phyloP scores from a whole-genome alignment of 1,139 yeast genomes.

The Scheffersomyces parashehatae region DNA sequence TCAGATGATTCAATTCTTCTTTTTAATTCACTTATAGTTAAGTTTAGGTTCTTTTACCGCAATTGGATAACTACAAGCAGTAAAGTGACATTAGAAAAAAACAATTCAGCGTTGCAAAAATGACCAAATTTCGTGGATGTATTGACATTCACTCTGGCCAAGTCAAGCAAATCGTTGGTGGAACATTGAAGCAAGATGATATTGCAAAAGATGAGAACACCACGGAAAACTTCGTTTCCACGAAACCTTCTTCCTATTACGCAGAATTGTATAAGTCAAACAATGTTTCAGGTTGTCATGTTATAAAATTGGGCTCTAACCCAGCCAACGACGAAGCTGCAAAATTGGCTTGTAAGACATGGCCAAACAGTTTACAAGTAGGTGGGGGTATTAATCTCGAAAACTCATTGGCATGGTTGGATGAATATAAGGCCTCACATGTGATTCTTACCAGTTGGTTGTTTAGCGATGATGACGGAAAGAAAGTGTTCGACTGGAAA shows the following conservation, averaged over 20 bases:
- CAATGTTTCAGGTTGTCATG: conserved; percentile 77
- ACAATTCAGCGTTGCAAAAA: conserved; percentile 18
- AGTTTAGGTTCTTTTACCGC: no score
- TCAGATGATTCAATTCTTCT: no score
- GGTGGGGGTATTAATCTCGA: conserved; percentile 87
- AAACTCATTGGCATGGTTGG: conserved; percentile 78
- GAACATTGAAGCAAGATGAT: conserved; percentile 67
- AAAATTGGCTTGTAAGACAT: conserved; percentile 63
- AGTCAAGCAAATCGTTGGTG: conserved; percentile 96
- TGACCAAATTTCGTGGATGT: conserved; percentile 93
- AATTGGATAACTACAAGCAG: no score
- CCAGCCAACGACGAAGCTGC: conserved; percentile 85
- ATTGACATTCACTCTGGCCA: conserved; percentile 93
- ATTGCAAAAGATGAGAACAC: conserved; percentile 30
- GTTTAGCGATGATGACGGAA: conserved; percentile 46
- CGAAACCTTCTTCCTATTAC: conserved; percentile 72
- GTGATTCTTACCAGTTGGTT: conserved; percentile 93
- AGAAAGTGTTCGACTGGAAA: conserved; percentile 53
- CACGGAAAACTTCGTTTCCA: conserved; percentile 78
- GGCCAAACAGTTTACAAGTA: conserved; percentile 77
- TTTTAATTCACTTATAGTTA: no score
- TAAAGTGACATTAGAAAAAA: no score
- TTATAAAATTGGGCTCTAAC: conserved; percentile 81
- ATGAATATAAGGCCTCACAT: conserved; percentile 63
- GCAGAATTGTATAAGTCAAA: conserved; percentile 67